Conservation (phyloP, 2,329 filamentous ascomycete genomes). For the Aspergillus fischeri region DNA sequence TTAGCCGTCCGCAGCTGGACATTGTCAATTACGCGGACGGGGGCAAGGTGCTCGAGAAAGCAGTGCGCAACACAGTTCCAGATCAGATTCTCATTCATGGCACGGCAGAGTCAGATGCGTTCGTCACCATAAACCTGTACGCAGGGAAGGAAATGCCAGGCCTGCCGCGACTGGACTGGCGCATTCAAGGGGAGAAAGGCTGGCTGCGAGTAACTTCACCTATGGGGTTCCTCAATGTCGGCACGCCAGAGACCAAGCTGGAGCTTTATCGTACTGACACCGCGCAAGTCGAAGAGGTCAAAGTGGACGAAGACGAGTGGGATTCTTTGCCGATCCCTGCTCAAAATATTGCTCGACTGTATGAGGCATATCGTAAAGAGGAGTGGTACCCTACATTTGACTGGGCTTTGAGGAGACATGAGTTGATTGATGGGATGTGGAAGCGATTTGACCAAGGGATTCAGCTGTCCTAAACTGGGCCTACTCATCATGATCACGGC, state of each 20-base stretch:
- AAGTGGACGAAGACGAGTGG: conserved; percentile 46
- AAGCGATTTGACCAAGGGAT: conserved; percentile 1
- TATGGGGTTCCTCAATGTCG: conserved; percentile 26
- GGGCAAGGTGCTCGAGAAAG: not conserved
- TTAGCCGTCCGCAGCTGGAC: conserved; percentile 3
- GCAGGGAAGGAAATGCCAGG: conserved; percentile 33
- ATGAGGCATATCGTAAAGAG: conserved; percentile 51
- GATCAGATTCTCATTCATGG: conserved; percentile 4
- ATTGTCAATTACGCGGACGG: not conserved
- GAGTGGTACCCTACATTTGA: conserved; percentile 41
- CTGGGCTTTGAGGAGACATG: conserved; percentile 46
- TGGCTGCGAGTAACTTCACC: conserved; percentile 39
- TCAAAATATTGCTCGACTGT: conserved; percentile 52
- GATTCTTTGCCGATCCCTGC: conserved; percentile 42
- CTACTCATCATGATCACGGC: too few species aligned
- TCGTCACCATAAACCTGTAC: conserved; percentile 47
- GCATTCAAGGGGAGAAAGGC: conserved; percentile 33
- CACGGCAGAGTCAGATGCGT: conserved; percentile 15
- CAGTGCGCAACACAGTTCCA: conserved; percentile 2
- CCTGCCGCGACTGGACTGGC: conserved; percentile 19
- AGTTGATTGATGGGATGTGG: conserved; percentile 40
- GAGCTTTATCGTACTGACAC: conserved; percentile 50
- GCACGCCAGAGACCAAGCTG: conserved; percentile 42
- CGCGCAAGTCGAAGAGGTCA: conserved; percentile 36
- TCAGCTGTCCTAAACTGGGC: too few species aligned